phyloP scores from a whole-genome alignment of 2,329 filamentous ascomycete species.

The Aspergillus japonicus region DNA sequence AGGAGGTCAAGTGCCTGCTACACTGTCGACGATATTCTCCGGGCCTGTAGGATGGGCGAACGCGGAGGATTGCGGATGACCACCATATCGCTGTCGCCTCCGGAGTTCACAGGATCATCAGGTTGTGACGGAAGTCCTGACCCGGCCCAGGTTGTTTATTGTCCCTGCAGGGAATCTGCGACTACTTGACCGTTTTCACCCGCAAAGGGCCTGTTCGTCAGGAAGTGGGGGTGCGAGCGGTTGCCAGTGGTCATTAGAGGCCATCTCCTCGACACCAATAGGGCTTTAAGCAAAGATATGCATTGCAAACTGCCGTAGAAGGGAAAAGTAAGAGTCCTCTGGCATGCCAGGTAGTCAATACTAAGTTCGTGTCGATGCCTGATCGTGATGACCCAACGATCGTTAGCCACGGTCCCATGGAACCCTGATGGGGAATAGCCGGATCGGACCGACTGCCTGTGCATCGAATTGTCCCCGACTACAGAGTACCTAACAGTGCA shows the following conservation, averaged over 20 bases:
- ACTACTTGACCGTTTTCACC: slow-evolving; percentile 1
- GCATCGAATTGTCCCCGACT: not conserved
- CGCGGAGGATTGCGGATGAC: slow-evolving; percentile 4
- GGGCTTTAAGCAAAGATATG: not conserved
- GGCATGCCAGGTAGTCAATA: not conserved
- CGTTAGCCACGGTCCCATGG: slow-evolving; percentile 12
- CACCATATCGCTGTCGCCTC: not conserved
- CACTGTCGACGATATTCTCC: slow-evolving; percentile 11
- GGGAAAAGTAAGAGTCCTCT: not conserved
- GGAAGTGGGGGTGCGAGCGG: not conserved
- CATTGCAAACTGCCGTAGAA: not conserved
- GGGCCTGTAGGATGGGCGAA: not conserved
- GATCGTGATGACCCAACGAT: slow-evolving; percentile 7
- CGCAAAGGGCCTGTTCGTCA: not conserved
- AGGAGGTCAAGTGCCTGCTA: not conserved
- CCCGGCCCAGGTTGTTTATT: not conserved
- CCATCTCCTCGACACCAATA: not conserved
- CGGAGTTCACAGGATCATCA: not conserved
- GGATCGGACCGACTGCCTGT: slow-evolving; percentile 21
- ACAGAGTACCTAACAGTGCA: not conserved
- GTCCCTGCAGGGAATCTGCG: slow-evolving; percentile 4
- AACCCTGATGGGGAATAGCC: slow-evolving; percentile 13
- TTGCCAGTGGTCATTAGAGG: not conserved
- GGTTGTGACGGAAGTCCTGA: not conserved
- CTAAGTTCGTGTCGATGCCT: slow-evolving; percentile 11